phyloP scores from a whole-genome alignment of 2,329 filamentous ascomycete species.

The Colletotrichum melonis region DNA sequence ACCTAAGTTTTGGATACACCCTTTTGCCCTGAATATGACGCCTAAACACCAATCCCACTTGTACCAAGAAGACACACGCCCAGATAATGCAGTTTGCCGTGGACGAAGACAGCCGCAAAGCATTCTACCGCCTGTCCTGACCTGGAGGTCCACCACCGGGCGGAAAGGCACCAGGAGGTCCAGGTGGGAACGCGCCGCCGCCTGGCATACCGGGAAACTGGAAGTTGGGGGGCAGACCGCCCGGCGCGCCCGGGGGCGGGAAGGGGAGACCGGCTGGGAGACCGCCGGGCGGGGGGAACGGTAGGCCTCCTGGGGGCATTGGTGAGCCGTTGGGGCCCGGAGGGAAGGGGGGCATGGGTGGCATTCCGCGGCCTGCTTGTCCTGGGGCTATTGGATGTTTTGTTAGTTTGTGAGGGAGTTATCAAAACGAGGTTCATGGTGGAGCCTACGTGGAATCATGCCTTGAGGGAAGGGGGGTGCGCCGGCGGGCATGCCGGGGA shows the following conservation, averaged over 20 bases:
- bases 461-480: conserved; percentile 55
- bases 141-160: conserved; percentile 48
- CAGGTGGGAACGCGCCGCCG: conserved; percentile 49
- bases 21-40: conserved; percentile 38
- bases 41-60: conserved; percentile 42
- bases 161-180: conserved; percentile 49
- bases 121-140: conserved; percentile 52
- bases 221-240: conserved; percentile 59
- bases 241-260: conserved; percentile 39
- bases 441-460: conserved; percentile 62
- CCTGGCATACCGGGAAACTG: conserved; percentile 58
- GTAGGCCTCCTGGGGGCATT: conserved; percentile 54
- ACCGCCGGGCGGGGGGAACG: conserved; percentile 54
- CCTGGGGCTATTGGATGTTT: conserved; percentile 53
- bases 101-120: background rate
- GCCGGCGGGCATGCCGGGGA: conserved; percentile 60
- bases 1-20: conserved; percentile 8
- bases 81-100: background rate
- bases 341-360: conserved; percentile 57
- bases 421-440: background rate
- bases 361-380: conserved; percentile 62
- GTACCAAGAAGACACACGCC: conserved; percentile 11
- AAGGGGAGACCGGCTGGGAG: conserved; percentile 39
- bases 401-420: too few relatives aligned
- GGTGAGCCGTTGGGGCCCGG: conserved; percentile 51